phyloP scores from a whole-genome alignment of 2,329 filamentous ascomycete genomes.

The Thielaviopsis punctulata region DNA sequence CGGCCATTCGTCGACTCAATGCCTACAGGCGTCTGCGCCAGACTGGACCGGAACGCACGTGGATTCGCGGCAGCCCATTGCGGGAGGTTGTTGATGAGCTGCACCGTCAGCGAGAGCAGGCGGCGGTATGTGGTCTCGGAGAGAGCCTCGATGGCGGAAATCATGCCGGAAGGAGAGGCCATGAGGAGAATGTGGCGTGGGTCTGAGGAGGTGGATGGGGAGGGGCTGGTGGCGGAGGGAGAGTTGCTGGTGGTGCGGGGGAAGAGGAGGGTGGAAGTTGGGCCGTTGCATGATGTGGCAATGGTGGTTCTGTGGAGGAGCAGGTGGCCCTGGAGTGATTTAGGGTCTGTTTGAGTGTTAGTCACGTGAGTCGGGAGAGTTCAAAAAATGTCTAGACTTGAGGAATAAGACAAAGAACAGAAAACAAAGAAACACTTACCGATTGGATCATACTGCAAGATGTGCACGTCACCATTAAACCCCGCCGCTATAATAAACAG shows the following conservation, averaged over 20 bases:
- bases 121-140: slow-evolving; percentile 69
- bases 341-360: slow-evolving; percentile 55
- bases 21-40: slow-evolving; percentile 29
- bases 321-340: slow-evolving; percentile 75
- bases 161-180: slow-evolving; percentile 56
- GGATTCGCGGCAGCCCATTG: slow-evolving; percentile 71
- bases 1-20: slow-evolving; percentile 43
- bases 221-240: slow-evolving; percentile 16
- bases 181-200: slow-evolving; percentile 41
- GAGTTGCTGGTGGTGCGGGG: slow-evolving; percentile 35
- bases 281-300: slow-evolving; percentile 62
- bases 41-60: slow-evolving; percentile 51
- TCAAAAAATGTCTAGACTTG: slow-evolving; percentile 5
- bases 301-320: slow-evolving; percentile 80
- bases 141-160: slow-evolving; percentile 62
- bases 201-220: slow-evolving; percentile 19
- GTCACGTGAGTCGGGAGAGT: too few relatives aligned
- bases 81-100: slow-evolving; percentile 59
- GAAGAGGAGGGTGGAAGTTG: slow-evolving; percentile 58
- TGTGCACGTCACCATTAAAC: slow-evolving; percentile 68
- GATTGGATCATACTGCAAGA: slow-evolving; percentile 88
- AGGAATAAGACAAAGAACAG: neutral
- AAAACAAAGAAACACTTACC: slow-evolving; percentile 36
- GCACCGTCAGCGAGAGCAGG: slow-evolving; percentile 62
- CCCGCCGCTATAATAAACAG: slow-evolving; percentile 73